phyloP scores from a whole-genome alignment of 805 yeast genomes.

The Grigorovia humatica region DNA sequence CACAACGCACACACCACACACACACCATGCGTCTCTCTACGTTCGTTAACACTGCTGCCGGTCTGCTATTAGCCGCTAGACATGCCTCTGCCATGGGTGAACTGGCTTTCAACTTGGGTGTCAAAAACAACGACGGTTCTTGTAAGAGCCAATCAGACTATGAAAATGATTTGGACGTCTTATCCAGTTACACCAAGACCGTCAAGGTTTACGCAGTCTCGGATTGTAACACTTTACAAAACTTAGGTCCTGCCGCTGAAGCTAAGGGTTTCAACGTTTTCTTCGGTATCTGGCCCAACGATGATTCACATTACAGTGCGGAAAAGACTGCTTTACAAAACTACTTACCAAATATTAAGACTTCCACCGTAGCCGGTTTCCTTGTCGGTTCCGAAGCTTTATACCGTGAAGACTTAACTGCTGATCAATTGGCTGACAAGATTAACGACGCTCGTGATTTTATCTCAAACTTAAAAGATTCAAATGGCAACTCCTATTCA shows the following conservation, averaged over 20 bases:
- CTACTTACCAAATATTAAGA: slow-evolving; percentile 65
- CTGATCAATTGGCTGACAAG: slow-evolving; percentile 56
- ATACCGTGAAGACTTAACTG: slow-evolving; percentile 80
- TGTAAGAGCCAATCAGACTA: slow-evolving; percentile 72
- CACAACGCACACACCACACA: background rate
- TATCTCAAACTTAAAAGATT: slow-evolving; percentile 55
- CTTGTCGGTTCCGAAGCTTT: slow-evolving; percentile 94
- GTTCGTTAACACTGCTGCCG: slow-evolving; percentile 37
- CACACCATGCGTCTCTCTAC: slow-evolving; percentile 27
- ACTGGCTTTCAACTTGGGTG: slow-evolving; percentile 83
- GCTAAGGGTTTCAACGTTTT: slow-evolving; percentile 63
- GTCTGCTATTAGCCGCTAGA: slow-evolving; percentile 30
- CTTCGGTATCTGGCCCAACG: slow-evolving; percentile 92
- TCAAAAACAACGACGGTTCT: slow-evolving; percentile 57
- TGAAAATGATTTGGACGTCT: slow-evolving; percentile 49
- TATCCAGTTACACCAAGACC: slow-evolving; percentile 49
- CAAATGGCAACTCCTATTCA: slow-evolving; percentile 67
- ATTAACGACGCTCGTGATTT: slow-evolving; percentile 54
- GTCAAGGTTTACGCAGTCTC: slow-evolving; percentile 86
- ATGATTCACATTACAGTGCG: slow-evolving; percentile 60
- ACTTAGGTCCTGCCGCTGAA: slow-evolving; percentile 80
- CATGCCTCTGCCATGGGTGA: slow-evolving; percentile 52
- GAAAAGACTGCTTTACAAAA: slow-evolving; percentile 63
- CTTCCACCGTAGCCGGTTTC: slow-evolving; percentile 60
- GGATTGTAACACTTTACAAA: slow-evolving; percentile 84